Percentiles rank a stretch among this genome's conserved stretches.
phyloP scores from a whole-genome alignment of 495 filamentous ascomycete genomes.

The Rostrohypoxylon terebratum region DNA sequence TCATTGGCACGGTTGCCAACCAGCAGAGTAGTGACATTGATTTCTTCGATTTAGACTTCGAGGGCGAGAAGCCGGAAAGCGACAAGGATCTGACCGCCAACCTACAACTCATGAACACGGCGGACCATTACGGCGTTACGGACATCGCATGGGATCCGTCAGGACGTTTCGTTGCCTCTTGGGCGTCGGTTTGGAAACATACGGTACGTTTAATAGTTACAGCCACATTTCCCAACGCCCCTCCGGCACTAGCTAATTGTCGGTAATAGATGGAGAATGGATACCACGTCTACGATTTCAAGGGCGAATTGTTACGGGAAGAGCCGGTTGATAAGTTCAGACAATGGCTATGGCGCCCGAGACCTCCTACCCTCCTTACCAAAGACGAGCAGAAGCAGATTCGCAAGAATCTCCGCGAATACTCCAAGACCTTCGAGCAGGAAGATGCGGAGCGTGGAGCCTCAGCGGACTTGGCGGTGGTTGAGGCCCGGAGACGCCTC shows the following conservation, averaged over 20 bases:
- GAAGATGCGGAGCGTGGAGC: conserved; percentile 92
- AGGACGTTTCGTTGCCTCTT: conserved; percentile 90
- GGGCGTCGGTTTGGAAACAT: conserved; percentile 95
- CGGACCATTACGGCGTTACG: conserved; percentile 96
- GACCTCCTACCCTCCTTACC: conserved; percentile 85
- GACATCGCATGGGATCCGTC: conserved; percentile 98
- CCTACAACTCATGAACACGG: conserved; percentile 89
- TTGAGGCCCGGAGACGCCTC: conserved; percentile 84
- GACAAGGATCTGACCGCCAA: conserved; percentile 97
- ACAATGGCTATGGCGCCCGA: conserved; percentile 93
- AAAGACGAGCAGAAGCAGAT: conserved; percentile 97
- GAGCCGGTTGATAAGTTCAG: conserved; percentile 97
- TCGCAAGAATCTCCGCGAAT: conserved; percentile 98
- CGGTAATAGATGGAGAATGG: conserved; percentile 91
- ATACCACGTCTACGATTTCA: conserved; percentile 97
- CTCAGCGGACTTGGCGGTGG: conserved; percentile 90
- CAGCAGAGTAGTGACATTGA: conserved; percentile 94
- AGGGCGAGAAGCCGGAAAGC: conserved; percentile 91
- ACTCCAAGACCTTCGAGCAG: conserved; percentile 92
- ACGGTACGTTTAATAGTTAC: conserved; percentile 68
- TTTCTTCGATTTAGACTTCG: conserved; percentile 97
- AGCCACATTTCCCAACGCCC: not conserved
- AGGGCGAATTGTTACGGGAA: conserved; percentile 87
- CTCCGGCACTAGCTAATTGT: conserved; percentile 50
- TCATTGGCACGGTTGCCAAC: conserved; percentile 91